Base-by-base conservation (phyloP, 2,329 filamentous ascomycete species). In the Juglanconis sp. region DNA sequence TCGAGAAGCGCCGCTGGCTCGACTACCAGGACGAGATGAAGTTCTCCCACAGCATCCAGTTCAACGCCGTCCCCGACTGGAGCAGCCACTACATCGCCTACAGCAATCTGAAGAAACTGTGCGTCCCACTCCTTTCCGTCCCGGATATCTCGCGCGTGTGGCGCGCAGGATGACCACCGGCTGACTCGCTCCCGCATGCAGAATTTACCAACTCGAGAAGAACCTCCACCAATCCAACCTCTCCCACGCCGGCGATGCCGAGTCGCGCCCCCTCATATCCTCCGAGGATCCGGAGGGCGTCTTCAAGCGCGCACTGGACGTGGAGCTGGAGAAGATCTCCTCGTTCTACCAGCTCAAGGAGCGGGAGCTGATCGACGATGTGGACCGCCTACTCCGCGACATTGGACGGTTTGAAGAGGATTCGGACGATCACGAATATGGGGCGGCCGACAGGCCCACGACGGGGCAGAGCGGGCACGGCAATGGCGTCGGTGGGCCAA, bases 21-120 rank as follows among this genome's bases (percentile, higher is more conserved):
- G 85, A 90, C 68, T 81, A 87, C 68, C 84, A 81, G 66, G 87
- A 90, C 86, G 91, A 92, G 72, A 99, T 99, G 95, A 98, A 98
- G 88, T 99, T 99, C 82, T 98, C 94, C 17, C 95, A 99, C 75
- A 98, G 94, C 77, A 89, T 99, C 69, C 95, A 99, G 81, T 99
- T 99, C 79, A 99, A 99, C 80, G 93, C 95, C 65, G 95, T 99
- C 68, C 95, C 95, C n/a, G 95, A 99, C 77, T 99, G 95, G 95
- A 97, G 92, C 80, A 93, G 88, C 70, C 87, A 98, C 76, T 99
- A 99, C 76, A 96, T 99, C 72, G 91, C 93, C 63, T 99, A 99
- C 77, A 97, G 93, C 79, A 98, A 97, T 71, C 84, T 99, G 68
- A 99, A 99, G 82, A 99, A 99, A 81, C 84, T 97, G 92, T 96